These are phyloP conservation scores for Musa troglodytarum DNA, from an alignment of 176 grass and related monocot species.

Conservation along the genomic window DNA sequence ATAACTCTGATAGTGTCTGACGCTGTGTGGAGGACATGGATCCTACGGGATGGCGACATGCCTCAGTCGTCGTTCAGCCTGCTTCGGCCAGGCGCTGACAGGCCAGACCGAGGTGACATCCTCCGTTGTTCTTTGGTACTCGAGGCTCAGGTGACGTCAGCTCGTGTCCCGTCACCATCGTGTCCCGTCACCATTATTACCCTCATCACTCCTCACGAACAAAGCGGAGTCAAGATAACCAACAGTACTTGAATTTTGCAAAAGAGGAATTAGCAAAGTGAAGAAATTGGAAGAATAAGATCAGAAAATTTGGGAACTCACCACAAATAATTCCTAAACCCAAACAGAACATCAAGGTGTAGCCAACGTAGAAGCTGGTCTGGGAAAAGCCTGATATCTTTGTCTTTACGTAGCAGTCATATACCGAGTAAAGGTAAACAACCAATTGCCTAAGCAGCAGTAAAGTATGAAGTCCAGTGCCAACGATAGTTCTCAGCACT, in stretches of 20 bases:
- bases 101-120: too few species aligned
- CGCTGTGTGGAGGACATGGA: too few species aligned
- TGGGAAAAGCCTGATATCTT: slow-evolving; percentile 98
- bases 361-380: slow-evolving; percentile 93
- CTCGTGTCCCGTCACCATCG: too few species aligned
- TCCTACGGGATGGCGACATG: too few species aligned
- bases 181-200: too few species aligned
- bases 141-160: too few species aligned
- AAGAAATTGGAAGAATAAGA: background rate
- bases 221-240: slow-evolving; percentile 77
- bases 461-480: slow-evolving; percentile 96
- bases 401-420: slow-evolving; percentile 84
- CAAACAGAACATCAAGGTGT: slow-evolving; percentile 92
- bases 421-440: slow-evolving; percentile 90
- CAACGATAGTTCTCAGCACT: slow-evolving; percentile 93
- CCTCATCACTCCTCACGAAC: slow-evolving; percentile 94
- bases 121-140: too few species aligned
- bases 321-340: slow-evolving; percentile 83
- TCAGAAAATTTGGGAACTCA: slow-evolving; percentile 25
- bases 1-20: too few species aligned
- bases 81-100: too few species aligned
- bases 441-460: slow-evolving; percentile 64
- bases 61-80: too few species aligned
- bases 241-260: slow-evolving; percentile 56
- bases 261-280: slow-evolving; percentile 19